Percentiles rank a stretch among this genome's conserved stretches.
These are phyloP conservation scores for Solanum neorickii DNA, from an alignment of 257 asterid species.

Conservation along the genomic window DNA sequence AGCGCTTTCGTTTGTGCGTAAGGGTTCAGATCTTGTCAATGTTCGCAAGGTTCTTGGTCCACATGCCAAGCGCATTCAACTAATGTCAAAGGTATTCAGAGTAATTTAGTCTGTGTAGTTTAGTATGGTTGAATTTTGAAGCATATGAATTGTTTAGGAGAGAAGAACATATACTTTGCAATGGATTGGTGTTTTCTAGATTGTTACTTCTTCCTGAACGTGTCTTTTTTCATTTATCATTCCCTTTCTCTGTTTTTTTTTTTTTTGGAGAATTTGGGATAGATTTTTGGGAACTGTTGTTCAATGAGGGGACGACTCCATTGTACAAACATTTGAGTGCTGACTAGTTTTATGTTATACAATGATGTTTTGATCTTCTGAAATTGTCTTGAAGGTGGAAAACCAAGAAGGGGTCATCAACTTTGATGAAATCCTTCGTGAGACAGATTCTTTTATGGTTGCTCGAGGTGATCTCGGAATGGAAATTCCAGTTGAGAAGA, in stretches of 20 bases:
- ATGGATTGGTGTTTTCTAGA: neutral
- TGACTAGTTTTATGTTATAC: neutral
- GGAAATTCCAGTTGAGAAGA: conserved; percentile 90
- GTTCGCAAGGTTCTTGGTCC: conserved; percentile 73
- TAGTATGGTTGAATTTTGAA: neutral
- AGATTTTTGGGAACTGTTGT: neutral
- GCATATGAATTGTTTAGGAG: neutral
- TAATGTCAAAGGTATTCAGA: conserved; percentile 64
- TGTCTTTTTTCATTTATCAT: neutral
- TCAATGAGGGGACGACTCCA: neutral
- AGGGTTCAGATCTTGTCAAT: conserved; percentile 80
- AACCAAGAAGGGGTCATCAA: conserved; percentile 84
- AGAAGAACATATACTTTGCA: neutral
- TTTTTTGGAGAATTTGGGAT: neutral
- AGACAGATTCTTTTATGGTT: conserved; percentile 85
- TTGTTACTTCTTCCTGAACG: neutral
- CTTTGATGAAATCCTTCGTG: conserved; percentile 80
- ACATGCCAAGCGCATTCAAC: conserved; percentile 56
- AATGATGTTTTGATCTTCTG: neutral
- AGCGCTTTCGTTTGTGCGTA: conserved; percentile 81
- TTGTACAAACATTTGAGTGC: neutral
- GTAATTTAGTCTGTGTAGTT: neutral
- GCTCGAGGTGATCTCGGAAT: conserved; percentile 93
- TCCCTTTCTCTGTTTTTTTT: neutral
- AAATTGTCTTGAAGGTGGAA: conserved; percentile 46